These are phyloP conservation scores for Vitellaria paradoxa DNA, from an alignment of 179 eudicot species.

Conservation along the genomic window DNA sequence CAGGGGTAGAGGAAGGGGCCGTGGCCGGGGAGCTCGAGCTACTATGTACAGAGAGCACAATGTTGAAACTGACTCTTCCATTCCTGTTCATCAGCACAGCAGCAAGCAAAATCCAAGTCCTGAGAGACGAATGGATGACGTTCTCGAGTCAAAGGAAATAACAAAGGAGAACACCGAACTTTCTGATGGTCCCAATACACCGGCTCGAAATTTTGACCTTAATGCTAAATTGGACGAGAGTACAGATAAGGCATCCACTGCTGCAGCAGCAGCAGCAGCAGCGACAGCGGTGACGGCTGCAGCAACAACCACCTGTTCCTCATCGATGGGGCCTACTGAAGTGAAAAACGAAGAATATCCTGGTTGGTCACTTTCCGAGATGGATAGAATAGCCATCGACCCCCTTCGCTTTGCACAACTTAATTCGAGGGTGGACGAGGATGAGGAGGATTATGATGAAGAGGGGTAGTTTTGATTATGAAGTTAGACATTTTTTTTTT, in stretches of 20 bases:
- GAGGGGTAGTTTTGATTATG: constrained; percentile 24
- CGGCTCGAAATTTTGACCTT: constrained; percentile 35
- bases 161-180: constrained; percentile 8
- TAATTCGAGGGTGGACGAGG: constrained; percentile 41
- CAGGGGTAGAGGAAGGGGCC: constrained; percentile 71
- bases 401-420: constrained; percentile 41
- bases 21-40: constrained; percentile 40
- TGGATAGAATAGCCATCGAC: constrained; percentile 48
- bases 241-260: constrained; percentile 20
- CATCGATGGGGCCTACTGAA: constrained; percentile 12
- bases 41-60: constrained; percentile 24
- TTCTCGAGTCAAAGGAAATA: constrained; percentile 22
- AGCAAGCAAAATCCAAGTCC: constrained; percentile 21
- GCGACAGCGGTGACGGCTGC: not conserved
- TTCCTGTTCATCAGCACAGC: constrained; percentile 18
- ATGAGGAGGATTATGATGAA: constrained; percentile 60
- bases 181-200: constrained; percentile 12
- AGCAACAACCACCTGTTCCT: not conserved
- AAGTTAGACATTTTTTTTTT: too few relatives aligned
- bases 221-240: constrained; percentile 43
- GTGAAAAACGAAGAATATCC: constrained; percentile 32
- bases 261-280: not conserved
- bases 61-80: constrained; percentile 34
- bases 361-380: constrained; percentile 47
- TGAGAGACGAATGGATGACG: constrained; percentile 15